Percentiles rank a stretch among this genome's conserved stretches.
phyloP scores from a whole-genome alignment of 345 rosid genomes.

The Psidium guajava region DNA sequence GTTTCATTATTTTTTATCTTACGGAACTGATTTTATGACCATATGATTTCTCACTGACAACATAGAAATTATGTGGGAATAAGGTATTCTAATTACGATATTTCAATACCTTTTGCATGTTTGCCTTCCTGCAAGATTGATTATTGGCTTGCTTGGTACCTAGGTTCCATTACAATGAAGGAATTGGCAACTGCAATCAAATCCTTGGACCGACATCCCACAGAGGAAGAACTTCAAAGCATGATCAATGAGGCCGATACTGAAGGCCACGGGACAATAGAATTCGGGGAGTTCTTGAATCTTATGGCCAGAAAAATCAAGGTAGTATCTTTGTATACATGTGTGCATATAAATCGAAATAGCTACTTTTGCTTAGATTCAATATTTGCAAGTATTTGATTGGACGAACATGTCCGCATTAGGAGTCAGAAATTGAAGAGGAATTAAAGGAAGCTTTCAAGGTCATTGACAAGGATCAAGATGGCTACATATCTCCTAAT shows the following conservation, averaged over 20 bases:
- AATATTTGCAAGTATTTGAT: background rate
- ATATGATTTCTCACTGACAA: background rate
- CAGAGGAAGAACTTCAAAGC: slow-evolving; percentile 48
- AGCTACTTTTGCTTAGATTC: background rate
- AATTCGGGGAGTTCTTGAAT: slow-evolving; percentile 54
- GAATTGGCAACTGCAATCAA: slow-evolving; percentile 44
- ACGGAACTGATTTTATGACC: too few relatives aligned
- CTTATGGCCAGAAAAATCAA: slow-evolving; percentile 61
- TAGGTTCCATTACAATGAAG: slow-evolving; percentile 51
- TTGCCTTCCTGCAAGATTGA: background rate
- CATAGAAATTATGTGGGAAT: background rate
- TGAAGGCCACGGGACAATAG: slow-evolving; percentile 46
- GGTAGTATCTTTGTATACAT: slow-evolving; percentile 10
- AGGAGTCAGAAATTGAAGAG: slow-evolving; percentile 46
- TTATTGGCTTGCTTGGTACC: background rate
- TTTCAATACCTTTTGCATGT: background rate
- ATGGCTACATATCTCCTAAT: slow-evolving; percentile 46
- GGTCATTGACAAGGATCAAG: slow-evolving; percentile 57
- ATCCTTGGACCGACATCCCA: slow-evolving; percentile 41
- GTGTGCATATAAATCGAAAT: background rate
- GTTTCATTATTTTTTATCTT: too few relatives aligned
- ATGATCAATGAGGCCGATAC: slow-evolving; percentile 49
- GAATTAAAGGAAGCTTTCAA: slow-evolving; percentile 50
- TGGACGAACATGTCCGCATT: background rate
- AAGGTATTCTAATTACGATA: background rate